Evolutionary conservation across 2,329 filamentous ascomycete species (phyloP), one percentile per base, ranked within the genome.

Genomic region (Aspergillus tubingensis): DNA sequence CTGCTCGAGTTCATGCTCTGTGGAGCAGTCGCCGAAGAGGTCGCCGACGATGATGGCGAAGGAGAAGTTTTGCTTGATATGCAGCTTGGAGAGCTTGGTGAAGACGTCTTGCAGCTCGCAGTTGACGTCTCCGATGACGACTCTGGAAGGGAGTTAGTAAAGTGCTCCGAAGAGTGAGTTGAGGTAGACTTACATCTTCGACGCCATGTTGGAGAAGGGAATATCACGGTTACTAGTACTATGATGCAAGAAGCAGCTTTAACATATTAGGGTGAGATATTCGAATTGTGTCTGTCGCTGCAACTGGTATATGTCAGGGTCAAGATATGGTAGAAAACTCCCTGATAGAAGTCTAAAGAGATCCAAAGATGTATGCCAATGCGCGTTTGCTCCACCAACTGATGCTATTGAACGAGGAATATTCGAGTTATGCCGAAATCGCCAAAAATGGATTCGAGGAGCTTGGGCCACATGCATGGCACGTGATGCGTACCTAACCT

Each of bases 21-120:
- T 68, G 4, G 74, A 68, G 23, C 81, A 78, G 47, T 83, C 78
- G 17, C 83, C 80, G 71, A 98, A 98, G 6, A 98, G 82, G 71
- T 97, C 90, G 57, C 95, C 95, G 8, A 87, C 86, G 32, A 96
- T 80, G 58, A 99, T 87, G 15, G 91, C 92, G 69, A 97, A 90
- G 13, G 91, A 84, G 74, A 99, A 98, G 70, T 83, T 85, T 73
- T 97, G 95, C 78, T 97, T 98, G 38, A 87, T 81, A 68, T 98
- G 93, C 2, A 98, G 82, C 8, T 86, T 85, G 8, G 88, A 82
- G 19, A 98, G 81, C 77, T 97, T 99, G 62, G 86, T 83, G 74
- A 99, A 91, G 8, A 90, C 88, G 11, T 88, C 77, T 64, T 86
- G 82, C 55, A 97, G 84, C 72, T 91, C 87, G 70, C 94, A 94